These are phyloP conservation scores for Elaeagnus macrophylla DNA, from an alignment of 306 rosid species.

Conservation along the genomic window DNA sequence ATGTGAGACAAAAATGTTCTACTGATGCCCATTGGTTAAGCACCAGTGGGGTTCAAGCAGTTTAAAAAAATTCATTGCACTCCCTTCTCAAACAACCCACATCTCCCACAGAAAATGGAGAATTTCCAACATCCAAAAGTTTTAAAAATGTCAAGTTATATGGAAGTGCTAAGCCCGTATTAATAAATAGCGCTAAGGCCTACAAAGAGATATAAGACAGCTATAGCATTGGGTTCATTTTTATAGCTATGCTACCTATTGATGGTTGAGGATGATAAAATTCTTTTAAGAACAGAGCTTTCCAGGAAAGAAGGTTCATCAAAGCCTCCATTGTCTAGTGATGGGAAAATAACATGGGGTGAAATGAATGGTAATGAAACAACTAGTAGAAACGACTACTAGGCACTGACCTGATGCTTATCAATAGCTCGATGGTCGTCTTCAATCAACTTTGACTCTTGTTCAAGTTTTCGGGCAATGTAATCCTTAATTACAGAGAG, in stretches of 20 bases:
- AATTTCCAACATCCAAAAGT: not conserved
- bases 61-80: not conserved
- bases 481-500: conserved; percentile 92
- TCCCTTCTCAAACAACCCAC: not conserved
- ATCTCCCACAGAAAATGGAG: not conserved
- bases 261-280: too few relatives aligned
- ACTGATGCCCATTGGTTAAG: not conserved
- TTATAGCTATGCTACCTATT: too few relatives aligned
- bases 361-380: conserved; percentile 1
- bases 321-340: conserved; percentile 5
- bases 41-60: not conserved
- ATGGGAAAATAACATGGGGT: conserved; percentile 1
- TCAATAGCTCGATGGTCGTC: conserved; percentile 85
- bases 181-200: too few relatives aligned
- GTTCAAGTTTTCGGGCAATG: conserved; percentile 90
- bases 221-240: too few relatives aligned
- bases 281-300: too few relatives aligned
- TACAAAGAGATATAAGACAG: too few relatives aligned
- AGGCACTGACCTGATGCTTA: conserved; percentile 69
- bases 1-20: not conserved
- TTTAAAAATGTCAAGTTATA: not conserved
- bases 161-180: too few relatives aligned
- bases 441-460: conserved; percentile 87
- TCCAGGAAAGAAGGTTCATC: too few relatives aligned
- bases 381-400: conserved; percentile 2